A percentile compares a stretch with the other conserved stretches of the same genome.
phyloP scores from a whole-genome alignment of 768 basidiomycete species.

The Tulasnella calospora region DNA sequence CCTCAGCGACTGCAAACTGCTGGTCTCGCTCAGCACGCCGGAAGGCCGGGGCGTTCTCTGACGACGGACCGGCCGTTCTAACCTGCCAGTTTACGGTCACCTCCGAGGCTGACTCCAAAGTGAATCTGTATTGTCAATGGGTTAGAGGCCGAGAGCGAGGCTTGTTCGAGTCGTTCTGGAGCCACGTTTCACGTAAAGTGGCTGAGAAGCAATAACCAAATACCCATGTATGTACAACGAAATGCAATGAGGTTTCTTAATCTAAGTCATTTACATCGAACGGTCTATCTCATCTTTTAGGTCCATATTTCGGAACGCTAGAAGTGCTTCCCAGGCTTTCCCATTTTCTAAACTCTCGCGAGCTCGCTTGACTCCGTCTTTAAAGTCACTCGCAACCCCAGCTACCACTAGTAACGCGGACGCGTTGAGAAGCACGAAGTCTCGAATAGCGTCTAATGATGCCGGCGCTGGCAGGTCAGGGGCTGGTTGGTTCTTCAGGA shows the following conservation, averaged over 20 bases:
- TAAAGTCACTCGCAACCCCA: conserved; percentile 63
- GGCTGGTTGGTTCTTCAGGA: conserved; percentile 53
- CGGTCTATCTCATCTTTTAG: neutral
- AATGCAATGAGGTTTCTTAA: neutral
- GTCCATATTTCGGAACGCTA: conserved; percentile 35
- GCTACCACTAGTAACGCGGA: conserved; percentile 83
- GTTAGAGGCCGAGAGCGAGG: conserved; percentile 52
- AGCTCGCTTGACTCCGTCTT: conserved; percentile 67
- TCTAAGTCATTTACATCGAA: neutral
- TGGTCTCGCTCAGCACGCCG: conserved; percentile 21
- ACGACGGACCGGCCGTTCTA: conserved; percentile 28
- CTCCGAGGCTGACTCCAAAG: neutral
- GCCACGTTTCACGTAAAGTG: conserved; percentile 26
- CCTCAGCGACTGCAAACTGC: conserved; percentile 44
- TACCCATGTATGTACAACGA: conserved; percentile 14
- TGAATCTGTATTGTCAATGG: conserved; percentile 54
- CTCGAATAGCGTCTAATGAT: conserved; percentile 55
- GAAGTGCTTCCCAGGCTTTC: conserved; percentile 40
- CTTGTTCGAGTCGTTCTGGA: conserved; percentile 40
- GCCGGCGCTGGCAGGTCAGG: conserved; percentile 28
- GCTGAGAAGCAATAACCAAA: conserved; percentile 5
- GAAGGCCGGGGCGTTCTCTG: conserved; percentile 17
- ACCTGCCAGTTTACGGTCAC: conserved; percentile 7
- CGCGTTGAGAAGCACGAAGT: conserved; percentile 89
- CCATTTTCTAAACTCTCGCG: conserved; percentile 42